Percentiles rank a stretch among this genome's conserved stretches.
Conservation (phyloP, 2,329 filamentous ascomycete genomes). For the Cladosporium sphaerospermum region DNA sequence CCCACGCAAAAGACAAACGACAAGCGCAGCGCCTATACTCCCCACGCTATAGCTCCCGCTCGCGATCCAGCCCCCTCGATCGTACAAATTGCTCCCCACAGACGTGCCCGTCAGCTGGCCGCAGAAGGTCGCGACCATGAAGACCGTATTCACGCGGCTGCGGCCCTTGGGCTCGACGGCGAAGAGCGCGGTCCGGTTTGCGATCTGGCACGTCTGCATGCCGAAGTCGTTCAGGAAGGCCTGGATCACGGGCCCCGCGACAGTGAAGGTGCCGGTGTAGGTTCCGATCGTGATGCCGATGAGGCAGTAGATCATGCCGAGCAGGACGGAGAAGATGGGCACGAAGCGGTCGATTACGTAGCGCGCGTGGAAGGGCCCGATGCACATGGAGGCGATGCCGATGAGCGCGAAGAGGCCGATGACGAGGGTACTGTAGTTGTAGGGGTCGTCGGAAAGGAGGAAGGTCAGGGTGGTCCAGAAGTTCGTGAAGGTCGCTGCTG, state of each 20-base stretch:
- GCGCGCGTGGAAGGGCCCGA: slow-evolving; percentile 64
- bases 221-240: slow-evolving; percentile 66
- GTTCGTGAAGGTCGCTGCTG: slow-evolving; percentile 55
- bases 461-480: slow-evolving; percentile 78
- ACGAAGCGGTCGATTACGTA: slow-evolving; percentile 64
- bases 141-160: slow-evolving; percentile 74
- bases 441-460: slow-evolving; percentile 64
- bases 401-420: slow-evolving; percentile 78
- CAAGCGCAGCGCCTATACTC: slow-evolving; percentile 46
- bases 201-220: slow-evolving; percentile 66
- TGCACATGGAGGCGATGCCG: slow-evolving; percentile 61
- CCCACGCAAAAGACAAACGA: slow-evolving; percentile 38
- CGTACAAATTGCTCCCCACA: slow-evolving; percentile 50
- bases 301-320: slow-evolving; percentile 55
- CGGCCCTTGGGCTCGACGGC: slow-evolving; percentile 62
- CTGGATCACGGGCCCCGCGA: slow-evolving; percentile 68
- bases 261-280: slow-evolving; percentile 57
- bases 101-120: slow-evolving; percentile 65
- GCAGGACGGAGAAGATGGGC: slow-evolving; percentile 60
- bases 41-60: slow-evolving; percentile 53
- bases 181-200: slow-evolving; percentile 66
- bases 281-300: slow-evolving; percentile 61
- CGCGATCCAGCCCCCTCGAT: slow-evolving; percentile 49
- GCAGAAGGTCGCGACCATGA: slow-evolving; percentile 70
- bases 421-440: slow-evolving; percentile 57